These are phyloP conservation scores for Citrus unshiu DNA, from an alignment of 345 rosid species.

Conservation along the genomic window DNA sequence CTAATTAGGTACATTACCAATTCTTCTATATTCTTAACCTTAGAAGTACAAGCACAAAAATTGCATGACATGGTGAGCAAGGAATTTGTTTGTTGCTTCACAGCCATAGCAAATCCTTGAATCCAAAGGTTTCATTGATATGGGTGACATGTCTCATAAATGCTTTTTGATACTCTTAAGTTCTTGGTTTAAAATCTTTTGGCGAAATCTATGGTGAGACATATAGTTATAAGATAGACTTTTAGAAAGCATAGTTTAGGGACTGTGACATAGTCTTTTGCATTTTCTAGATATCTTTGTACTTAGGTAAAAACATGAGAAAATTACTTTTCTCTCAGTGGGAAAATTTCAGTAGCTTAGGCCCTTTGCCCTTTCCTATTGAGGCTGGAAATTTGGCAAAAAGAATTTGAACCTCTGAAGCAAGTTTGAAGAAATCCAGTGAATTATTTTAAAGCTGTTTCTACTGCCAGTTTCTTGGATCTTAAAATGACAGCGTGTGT, in stretches of 20 bases:
- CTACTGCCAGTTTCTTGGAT: neutral
- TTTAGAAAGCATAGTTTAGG: neutral
- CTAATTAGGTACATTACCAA: neutral
- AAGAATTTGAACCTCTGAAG: neutral
- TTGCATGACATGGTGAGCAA: neutral
- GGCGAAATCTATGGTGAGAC: neutral
- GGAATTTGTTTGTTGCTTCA: neutral
- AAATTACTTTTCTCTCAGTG: neutral
- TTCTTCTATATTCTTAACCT: neutral
- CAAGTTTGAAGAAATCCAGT: neutral
- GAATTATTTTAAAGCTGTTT: neutral
- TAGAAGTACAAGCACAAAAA: neutral
- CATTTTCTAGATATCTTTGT: neutral
- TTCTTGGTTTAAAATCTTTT: neutral
- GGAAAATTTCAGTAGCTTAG: neutral
- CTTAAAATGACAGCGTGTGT: neutral
- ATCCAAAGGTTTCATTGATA: neutral
- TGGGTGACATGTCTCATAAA: neutral
- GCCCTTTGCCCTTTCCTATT: neutral
- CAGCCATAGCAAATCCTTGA: neutral
- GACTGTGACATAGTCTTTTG: neutral
- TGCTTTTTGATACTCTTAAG: neutral
- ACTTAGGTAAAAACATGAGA: neutral
- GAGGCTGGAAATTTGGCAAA: neutral
- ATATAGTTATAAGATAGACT: neutral